Evolutionary conservation across 2,329 filamentous ascomycete species (phyloP).

Genomic region (Pyricularia sp.): DNA sequence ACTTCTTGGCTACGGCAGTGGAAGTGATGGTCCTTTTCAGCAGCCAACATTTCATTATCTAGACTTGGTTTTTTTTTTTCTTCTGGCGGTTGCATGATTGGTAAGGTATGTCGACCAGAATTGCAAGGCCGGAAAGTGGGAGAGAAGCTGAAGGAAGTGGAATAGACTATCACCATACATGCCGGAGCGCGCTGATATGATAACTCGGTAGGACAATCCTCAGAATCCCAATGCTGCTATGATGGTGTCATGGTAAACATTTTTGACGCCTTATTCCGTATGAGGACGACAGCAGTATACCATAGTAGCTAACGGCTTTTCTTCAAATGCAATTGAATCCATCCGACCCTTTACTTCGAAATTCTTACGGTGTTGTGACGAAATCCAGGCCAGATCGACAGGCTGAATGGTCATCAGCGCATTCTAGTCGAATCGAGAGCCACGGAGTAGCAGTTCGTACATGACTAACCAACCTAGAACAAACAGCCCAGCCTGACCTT

Average conservation of each 20-base stretch:
- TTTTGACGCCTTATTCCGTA: background rate
- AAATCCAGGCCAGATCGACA: background rate
- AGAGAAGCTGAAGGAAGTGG: background rate
- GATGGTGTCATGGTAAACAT: background rate
- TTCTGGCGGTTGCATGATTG: background rate
- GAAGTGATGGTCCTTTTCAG: slow-evolving; percentile 55
- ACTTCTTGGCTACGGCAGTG: slow-evolving; percentile 37
- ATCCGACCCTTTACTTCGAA: background rate
- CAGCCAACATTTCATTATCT: slow-evolving; percentile 34
- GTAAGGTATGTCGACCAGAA: background rate
- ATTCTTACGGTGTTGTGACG: background rate
- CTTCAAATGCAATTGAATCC: background rate
- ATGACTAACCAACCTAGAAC: background rate
- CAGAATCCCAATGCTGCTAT: background rate
- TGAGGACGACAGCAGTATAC: background rate
- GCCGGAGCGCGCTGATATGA: background rate
- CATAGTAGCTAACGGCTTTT: background rate
- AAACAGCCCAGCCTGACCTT: background rate
- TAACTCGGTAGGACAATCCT: background rate
- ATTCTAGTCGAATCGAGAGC: background rate
- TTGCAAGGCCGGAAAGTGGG: background rate
- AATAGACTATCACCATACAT: background rate
- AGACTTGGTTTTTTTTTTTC: background rate
- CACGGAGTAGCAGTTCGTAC: background rate
- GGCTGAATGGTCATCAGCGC: background rate